phyloP scores from a whole-genome alignment of 345 rosid species.

The Bruguiera parviflora region DNA sequence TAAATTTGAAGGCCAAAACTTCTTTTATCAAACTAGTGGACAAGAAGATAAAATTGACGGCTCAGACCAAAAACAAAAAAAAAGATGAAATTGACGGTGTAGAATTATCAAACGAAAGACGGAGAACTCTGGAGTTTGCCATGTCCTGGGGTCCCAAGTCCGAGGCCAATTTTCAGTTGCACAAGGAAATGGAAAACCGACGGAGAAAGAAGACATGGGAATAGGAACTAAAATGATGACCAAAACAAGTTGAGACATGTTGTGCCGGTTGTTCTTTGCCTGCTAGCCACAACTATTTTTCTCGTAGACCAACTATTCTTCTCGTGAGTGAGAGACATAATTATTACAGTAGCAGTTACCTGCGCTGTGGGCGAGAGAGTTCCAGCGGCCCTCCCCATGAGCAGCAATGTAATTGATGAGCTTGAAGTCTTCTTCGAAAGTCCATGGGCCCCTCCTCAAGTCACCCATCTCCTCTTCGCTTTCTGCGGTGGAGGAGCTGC shows the following conservation, averaged over 20 bases:
- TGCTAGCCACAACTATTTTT: neutral
- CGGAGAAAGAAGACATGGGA: slow-evolving; percentile 8
- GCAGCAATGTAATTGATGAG: slow-evolving; percentile 58
- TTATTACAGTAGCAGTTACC: slow-evolving; percentile 28
- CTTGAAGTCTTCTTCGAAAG: slow-evolving; percentile 68
- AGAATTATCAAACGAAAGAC: too few species aligned
- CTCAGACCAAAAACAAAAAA: too few species aligned
- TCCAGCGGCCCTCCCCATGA: slow-evolving; percentile 94
- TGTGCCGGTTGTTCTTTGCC: slow-evolving; percentile 31
- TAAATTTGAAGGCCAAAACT: neutral
- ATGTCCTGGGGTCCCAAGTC: too few species aligned
- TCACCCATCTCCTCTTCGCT: slow-evolving; percentile 40
- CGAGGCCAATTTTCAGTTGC: too few species aligned
- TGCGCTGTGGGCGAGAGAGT: slow-evolving; percentile 63
- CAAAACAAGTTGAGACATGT: slow-evolving; percentile 27
- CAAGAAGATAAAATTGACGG: slow-evolving; percentile 1
- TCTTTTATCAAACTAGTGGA: neutral
- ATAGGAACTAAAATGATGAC: slow-evolving; percentile 34
- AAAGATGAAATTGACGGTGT: too few species aligned
- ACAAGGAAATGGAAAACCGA: slow-evolving; percentile 21
- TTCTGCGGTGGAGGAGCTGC: slow-evolving; percentile 21
- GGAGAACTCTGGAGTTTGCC: too few species aligned
- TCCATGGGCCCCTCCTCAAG: slow-evolving; percentile 92
- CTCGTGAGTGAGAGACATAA: neutral
- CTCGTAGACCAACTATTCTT: neutral